Conservation (phyloP, 352 stramenopile genomes). For the Globisporangium echinulatum region DNA sequence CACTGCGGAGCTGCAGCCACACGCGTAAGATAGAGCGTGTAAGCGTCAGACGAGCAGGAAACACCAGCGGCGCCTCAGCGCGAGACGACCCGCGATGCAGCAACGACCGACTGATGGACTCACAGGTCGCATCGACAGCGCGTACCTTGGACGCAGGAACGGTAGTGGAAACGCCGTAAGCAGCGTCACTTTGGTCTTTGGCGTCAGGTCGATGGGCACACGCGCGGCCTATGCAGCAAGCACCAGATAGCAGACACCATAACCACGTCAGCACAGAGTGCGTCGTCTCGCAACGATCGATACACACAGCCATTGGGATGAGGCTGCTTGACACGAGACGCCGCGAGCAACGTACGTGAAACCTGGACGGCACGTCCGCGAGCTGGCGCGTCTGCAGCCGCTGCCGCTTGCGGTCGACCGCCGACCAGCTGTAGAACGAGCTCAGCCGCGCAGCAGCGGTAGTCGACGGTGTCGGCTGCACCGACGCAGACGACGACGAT, state of each 20-base stretch:
- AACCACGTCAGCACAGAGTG: not conserved
- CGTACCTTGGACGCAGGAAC: constrained; percentile 53
- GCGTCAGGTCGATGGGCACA: constrained; percentile 52
- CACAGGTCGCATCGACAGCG: not conserved
- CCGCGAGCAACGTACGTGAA: constrained; percentile 8
- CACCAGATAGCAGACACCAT: not conserved
- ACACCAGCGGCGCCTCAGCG: no score
- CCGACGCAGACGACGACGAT: constrained; percentile 7
- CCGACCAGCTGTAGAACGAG: constrained; percentile 27
- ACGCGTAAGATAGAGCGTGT: no score
- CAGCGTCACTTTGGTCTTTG: constrained; percentile 52
- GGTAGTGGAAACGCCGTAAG: constrained; percentile 58
- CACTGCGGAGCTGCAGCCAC: constrained; percentile 21
- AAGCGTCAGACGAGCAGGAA: no score
- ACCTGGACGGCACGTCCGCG: constrained; percentile 12
- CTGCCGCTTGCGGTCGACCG: constrained; percentile 28
- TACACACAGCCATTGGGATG: no score
- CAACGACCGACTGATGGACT: no score
- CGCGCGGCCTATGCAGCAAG: constrained; percentile 19
- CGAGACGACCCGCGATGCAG: no score
- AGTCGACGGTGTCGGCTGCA: constrained; percentile 5
- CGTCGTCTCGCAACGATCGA: not conserved
- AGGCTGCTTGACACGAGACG: constrained; percentile 1
- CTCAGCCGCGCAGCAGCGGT: constrained; percentile 3
- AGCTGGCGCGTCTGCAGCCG: constrained; percentile 12